Base-by-base conservation (phyloP, 2,329 filamentous ascomycete genomes). In the Calonectria fujianensis region DNA sequence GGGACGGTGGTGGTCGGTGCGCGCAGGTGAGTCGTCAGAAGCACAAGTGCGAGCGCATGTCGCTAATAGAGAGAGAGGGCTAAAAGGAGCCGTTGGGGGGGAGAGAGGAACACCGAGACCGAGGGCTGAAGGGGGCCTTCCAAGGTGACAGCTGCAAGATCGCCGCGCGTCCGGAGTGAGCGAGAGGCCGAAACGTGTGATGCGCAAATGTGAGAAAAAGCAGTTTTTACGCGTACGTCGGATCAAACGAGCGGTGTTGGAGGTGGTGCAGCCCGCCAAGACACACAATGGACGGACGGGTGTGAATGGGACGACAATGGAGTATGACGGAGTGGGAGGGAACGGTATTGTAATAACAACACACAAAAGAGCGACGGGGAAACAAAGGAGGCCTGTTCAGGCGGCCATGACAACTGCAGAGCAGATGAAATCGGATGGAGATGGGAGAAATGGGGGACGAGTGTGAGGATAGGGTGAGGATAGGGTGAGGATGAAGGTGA, bases 351-450 rank as follows among this genome's bases (percentile, higher is more conserved):
- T 75, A 78, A 81, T 75, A 74, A 41, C 54, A 27, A 20, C 20
- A 39, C 35, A 61, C 59, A 78, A 79, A 65, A 73, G 77, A 80
- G 32, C 45, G 74, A 79, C 69, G 73, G 45, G 41, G 73, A 75
- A 79, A 63, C 72, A 69, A 68, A 57, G 39, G 50, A 61, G 61
- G 48, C 59, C 69, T 74, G 63, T 72, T 69, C 32, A 64, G 20
- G 35, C 45, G 69, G 67, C 74, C 72, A 76, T 72, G 70, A 72
- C 74, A 78, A 75, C 74, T 45, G 73, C 50, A 57, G 66, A 68
- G 48, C 57, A 41, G 77, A 77, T 74, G 69, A 61, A 63, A 75
- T 74, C 57, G 41, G 72, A 71, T 69, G 75, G 75, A 81, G 73
- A 75, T 48, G 73, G 35, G 72, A 70, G 57, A 48, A 24, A 61